A percentile compares a stretch with the other conserved stretches of the same genome.
These are phyloP conservation scores for Cutaneotrichosporon curvatum DNA, from an alignment of 1,284 basidiomycete species.

Conservation along the genomic window DNA sequence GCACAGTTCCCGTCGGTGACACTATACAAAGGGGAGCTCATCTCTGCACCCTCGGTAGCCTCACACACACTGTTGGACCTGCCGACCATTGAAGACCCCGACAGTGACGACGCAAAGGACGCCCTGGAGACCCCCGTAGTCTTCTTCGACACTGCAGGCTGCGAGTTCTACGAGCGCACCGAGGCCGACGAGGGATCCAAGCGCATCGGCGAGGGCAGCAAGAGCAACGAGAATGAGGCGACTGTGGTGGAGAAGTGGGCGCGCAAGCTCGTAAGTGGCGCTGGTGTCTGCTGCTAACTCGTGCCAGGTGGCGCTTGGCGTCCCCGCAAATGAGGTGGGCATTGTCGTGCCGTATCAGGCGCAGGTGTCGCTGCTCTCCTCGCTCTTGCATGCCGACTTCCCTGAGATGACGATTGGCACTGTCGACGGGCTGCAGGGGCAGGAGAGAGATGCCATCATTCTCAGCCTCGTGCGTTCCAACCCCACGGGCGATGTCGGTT, in stretches of 20 bases:
- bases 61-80: slow-evolving; percentile 66
- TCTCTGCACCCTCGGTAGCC: slow-evolving; percentile 64
- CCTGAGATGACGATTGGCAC: slow-evolving; percentile 76
- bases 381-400: slow-evolving; percentile 64
- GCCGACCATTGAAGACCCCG: slow-evolving; percentile 49
- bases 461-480: slow-evolving; percentile 85
- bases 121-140: slow-evolving; percentile 68
- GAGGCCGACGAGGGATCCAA: slow-evolving; percentile 30
- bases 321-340: slow-evolving; percentile 70
- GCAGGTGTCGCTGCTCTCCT: slow-evolving; percentile 72
- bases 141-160: slow-evolving; percentile 90
- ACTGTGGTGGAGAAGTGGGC: slow-evolving; percentile 76
- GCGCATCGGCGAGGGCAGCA: slow-evolving; percentile 67
- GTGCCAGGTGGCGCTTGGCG: slow-evolving; percentile 61
- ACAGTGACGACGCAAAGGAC: slow-evolving; percentile 59
- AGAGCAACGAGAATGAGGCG: slow-evolving; percentile 89
- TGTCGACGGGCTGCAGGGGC: slow-evolving; percentile 88
- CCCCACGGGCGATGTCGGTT: slow-evolving; percentile 74
- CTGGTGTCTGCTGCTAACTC: not conserved
- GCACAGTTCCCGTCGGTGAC: slow-evolving; percentile 78
- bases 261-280: slow-evolving; percentile 59
- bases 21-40: slow-evolving; percentile 69
- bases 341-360: slow-evolving; percentile 94
- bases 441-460: slow-evolving; percentile 69
- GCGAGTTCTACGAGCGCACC: slow-evolving; percentile 75